phyloP scores from a whole-genome alignment of 495 filamentous ascomycete genomes.

The Aspergillus avenaceus region DNA sequence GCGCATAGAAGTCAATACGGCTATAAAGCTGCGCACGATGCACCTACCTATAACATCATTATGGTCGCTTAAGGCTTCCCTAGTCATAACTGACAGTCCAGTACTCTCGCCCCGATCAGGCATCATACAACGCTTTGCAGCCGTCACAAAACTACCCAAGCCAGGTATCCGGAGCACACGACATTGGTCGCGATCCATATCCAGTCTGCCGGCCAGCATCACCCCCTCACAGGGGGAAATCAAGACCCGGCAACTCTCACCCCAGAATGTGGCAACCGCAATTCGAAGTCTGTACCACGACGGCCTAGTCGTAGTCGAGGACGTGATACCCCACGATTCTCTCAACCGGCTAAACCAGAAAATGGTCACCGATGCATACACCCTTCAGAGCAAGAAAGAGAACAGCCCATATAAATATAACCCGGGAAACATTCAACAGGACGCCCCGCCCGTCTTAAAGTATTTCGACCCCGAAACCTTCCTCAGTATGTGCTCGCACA shows the following conservation, averaged over 20 bases:
- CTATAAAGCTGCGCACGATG: no score
- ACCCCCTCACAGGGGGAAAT: conserved; percentile 15
- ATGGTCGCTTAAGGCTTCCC: no score
- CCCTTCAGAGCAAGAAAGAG: conserved; percentile 36
- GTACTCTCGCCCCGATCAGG: no score
- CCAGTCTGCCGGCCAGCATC: conserved; percentile 15
- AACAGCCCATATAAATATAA: conserved; percentile 51
- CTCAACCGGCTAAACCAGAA: conserved; percentile 47
- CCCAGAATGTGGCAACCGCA: conserved; percentile 45
- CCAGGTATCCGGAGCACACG: neutral
- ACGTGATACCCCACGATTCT: conserved; percentile 37
- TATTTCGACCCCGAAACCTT: conserved; percentile 43
- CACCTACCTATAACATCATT: no score
- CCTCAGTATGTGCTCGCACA: conserved; percentile 24
- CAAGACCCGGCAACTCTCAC: conserved; percentile 13
- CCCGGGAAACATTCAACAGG: conserved; percentile 51
- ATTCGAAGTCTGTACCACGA: conserved; percentile 45
- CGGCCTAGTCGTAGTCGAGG: conserved; percentile 49
- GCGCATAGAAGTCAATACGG: no score
- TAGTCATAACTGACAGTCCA: no score
- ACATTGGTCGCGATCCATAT: neutral
- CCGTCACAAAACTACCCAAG: neutral
- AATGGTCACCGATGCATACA: conserved; percentile 48
- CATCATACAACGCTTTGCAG: neutral
- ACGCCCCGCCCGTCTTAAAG: conserved; percentile 37